These are phyloP conservation scores for Fusarium sp. DNA, from an alignment of 2,329 filamentous ascomycete species.

Conservation along the genomic window DNA sequence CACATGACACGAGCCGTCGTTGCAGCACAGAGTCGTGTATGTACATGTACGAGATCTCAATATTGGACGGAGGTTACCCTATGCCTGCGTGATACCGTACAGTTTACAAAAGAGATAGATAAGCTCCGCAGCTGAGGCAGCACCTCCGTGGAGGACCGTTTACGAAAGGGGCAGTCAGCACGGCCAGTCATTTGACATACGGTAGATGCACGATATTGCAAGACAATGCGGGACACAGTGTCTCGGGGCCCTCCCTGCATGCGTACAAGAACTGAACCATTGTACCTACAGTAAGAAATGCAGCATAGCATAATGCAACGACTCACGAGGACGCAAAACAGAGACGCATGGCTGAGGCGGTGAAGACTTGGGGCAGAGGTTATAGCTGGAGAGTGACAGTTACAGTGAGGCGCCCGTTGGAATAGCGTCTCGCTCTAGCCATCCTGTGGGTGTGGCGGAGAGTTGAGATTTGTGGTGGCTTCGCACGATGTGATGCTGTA, in stretches of 20 bases:
- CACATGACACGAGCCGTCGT: conserved; percentile 14
- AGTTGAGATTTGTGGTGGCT: conserved; percentile 26
- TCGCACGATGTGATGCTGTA: background rate
- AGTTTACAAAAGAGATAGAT: conserved; percentile 8
- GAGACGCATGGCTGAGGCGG: conserved; percentile 32
- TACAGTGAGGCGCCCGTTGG: conserved; percentile 8
- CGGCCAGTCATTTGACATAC: conserved; percentile 14
- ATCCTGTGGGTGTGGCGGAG: conserved; percentile 16
- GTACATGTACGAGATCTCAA: background rate
- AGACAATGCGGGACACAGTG: conserved; percentile 22
- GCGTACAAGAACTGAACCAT: conserved; percentile 2
- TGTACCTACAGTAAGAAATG: conserved; percentile 21
- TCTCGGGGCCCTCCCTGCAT: conserved; percentile 16
- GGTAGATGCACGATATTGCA: conserved; percentile 17
- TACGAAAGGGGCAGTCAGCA: background rate
- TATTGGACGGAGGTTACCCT: conserved; percentile 18
- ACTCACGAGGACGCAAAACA: conserved; percentile 19
- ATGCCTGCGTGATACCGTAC: conserved; percentile 5
- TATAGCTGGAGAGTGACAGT: conserved; percentile 11
- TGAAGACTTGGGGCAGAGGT: conserved; percentile 2
- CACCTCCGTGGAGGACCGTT: conserved; percentile 12
- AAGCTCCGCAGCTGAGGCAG: conserved; percentile 1
- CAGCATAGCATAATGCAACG: conserved; percentile 9
- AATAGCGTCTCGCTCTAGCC: background rate
- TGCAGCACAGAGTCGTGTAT: background rate